phyloP scores from a whole-genome alignment of 116 monocot genomes.

The Zostera marina region DNA sequence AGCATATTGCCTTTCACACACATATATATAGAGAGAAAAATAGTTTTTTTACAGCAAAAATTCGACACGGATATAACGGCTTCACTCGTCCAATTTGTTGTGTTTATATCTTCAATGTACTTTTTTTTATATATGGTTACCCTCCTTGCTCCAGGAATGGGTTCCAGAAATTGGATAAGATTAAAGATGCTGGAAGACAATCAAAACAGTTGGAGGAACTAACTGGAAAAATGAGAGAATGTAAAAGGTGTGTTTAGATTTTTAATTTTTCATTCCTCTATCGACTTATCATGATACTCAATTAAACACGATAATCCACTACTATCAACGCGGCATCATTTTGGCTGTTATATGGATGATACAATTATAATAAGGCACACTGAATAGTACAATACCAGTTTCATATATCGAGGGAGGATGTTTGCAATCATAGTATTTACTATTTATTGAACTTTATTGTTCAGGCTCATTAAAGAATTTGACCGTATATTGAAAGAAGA shows the following conservation, averaged over 20 bases:
- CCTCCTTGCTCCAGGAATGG: conserved; percentile 56
- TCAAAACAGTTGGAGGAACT: conserved; percentile 90
- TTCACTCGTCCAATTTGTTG: too few species aligned
- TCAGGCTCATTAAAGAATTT: conserved; percentile 88
- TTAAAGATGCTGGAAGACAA: conserved; percentile 77
- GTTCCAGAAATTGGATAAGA: conserved; percentile 97
- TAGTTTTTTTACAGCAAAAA: too few species aligned
- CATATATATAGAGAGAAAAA: too few species aligned
- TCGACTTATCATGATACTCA: too few species aligned
- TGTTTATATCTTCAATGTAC: background rate
- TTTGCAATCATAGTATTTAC: background rate
- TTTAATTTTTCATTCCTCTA: background rate
- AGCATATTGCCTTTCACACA: too few species aligned
- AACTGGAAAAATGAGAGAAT: conserved; percentile 95
- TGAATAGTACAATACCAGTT: background rate
- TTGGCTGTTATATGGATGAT: background rate
- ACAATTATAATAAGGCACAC: background rate
- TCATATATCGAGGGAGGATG: background rate
- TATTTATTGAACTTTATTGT: conserved; percentile 1
- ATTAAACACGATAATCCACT: too few species aligned
- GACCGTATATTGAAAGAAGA: conserved; percentile 80
- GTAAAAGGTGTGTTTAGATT: conserved; percentile 50
- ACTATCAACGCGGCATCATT: too few species aligned
- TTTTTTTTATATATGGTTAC: background rate
- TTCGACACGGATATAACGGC: too few species aligned